Evolutionary conservation across 208 protist species (phyloP).

Genomic region (Giardia muris): DNA sequence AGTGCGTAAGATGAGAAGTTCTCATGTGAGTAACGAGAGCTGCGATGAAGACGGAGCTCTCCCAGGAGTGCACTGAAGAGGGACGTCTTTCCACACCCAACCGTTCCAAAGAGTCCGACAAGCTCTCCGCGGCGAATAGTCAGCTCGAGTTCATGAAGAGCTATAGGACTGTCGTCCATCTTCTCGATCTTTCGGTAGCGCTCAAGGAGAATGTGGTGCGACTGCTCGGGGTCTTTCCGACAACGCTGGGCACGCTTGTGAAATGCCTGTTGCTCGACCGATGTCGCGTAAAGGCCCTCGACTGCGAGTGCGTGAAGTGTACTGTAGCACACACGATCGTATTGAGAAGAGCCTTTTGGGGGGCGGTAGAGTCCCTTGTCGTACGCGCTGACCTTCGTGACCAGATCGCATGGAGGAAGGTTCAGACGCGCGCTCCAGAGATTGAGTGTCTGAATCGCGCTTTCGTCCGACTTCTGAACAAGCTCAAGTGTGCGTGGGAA

Average conservation of each 20-base stretch:
- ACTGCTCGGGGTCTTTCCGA: background rate
- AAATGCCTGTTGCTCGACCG: background rate
- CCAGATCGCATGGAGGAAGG: background rate
- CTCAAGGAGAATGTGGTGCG: background rate
- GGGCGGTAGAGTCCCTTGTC: background rate
- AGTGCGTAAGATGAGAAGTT: background rate
- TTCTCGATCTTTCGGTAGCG: background rate
- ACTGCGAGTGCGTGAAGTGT: background rate
- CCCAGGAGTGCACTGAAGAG: slow-evolving; percentile 55
- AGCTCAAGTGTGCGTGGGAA: no score
- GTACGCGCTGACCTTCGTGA: background rate
- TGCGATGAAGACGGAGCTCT: slow-evolving; percentile 40
- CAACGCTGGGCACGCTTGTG: background rate
- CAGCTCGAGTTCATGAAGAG: background rate
- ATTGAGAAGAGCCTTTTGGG: background rate
- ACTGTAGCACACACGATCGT: background rate
- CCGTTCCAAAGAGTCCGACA: slow-evolving; percentile 58
- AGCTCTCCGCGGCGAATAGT: slow-evolving; percentile 29
- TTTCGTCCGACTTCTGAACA: no score
- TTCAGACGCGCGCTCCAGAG: background rate
- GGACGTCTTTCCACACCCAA: slow-evolving; percentile 61
- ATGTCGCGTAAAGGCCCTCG: background rate
- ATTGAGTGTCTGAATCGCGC: background rate
- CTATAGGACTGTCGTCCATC: background rate
- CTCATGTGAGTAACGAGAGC: background rate